Evolutionary conservation across 192 early-diverging fungal genomes (phyloP).

Genomic region (Lunasporangiospora selenospora): DNA sequence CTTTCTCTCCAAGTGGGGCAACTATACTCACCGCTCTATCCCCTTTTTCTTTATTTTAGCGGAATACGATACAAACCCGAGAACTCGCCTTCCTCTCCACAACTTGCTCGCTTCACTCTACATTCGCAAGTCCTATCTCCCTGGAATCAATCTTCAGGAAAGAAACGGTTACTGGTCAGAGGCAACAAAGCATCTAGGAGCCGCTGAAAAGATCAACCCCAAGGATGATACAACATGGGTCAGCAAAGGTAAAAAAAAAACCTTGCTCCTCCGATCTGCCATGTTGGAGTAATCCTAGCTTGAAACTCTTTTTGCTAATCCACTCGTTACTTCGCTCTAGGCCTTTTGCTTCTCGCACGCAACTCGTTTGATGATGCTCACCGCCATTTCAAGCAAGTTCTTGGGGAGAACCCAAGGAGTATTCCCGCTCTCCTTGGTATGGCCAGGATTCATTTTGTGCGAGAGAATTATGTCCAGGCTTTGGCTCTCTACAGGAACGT

Average conservation of each 20-base stretch:
- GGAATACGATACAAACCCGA: constrained; percentile 49
- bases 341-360: constrained; percentile 60
- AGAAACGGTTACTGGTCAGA: constrained; percentile 64
- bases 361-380: constrained; percentile 62
- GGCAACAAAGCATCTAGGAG: constrained; percentile 80
- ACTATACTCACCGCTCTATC: constrained; percentile 8
- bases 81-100: constrained; percentile 71
- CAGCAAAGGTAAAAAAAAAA: constrained; percentile 62
- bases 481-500: constrained; percentile 81
- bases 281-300: not conserved
- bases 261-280: not conserved
- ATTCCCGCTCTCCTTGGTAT: constrained; percentile 69
- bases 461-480: constrained; percentile 70
- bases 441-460: constrained; percentile 67
- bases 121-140: constrained; percentile 69
- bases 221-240: constrained; percentile 74
- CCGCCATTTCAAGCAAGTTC: constrained; percentile 56
- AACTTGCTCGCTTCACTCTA: constrained; percentile 77
- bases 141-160: constrained; percentile 32
- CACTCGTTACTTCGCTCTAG: constrained; percentile 46
- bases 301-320: not conserved
- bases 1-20: constrained; percentile 4
- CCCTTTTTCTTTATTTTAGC: constrained; percentile 3
- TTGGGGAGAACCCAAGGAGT: constrained; percentile 55
- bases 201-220: constrained; percentile 75